Percentiles rank a stretch among this genome's conserved stretches.
Evolutionary conservation across 1,139 yeast species (phyloP).

Genomic region (Lodderomyces theae): DNA sequence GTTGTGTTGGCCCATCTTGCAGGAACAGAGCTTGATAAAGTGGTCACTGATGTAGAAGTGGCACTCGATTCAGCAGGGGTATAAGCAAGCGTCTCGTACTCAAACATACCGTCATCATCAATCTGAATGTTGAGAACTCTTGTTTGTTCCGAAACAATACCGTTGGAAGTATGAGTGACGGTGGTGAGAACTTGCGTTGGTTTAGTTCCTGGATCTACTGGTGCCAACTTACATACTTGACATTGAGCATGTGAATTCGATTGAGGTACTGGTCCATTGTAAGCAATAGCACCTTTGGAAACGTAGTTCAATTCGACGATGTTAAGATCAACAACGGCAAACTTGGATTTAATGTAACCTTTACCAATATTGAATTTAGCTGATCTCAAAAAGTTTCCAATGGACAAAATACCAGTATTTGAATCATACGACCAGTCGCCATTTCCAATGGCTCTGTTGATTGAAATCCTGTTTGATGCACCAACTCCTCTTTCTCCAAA

Average conservation of each 20-base stretch:
- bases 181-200: slow-evolving; percentile 4
- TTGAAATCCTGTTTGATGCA: slow-evolving; percentile 9
- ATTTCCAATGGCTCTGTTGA: slow-evolving; percentile 6
- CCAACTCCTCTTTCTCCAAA: slow-evolving; percentile 21
- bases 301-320: slow-evolving; percentile 14
- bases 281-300: slow-evolving; percentile 13
- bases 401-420: slow-evolving; percentile 20
- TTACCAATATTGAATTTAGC: slow-evolving; percentile 24
- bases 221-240: slow-evolving; percentile 15
- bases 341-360: slow-evolving; percentile 16
- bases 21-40: no score
- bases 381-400: slow-evolving; percentile 12
- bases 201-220: slow-evolving; percentile 15
- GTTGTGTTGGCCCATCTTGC: no score
- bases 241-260: slow-evolving; percentile 12
- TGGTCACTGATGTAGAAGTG: no score
- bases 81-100: no score
- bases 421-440: slow-evolving; percentile 14
- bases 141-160: no score
- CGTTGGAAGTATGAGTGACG: no score
- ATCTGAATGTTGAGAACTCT: neutral
- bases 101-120: neutral
- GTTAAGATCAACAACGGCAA: slow-evolving; percentile 16
- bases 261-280: slow-evolving; percentile 8
- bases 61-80: neutral